Conservation (phyloP, 2,329 filamentous ascomycete genomes). For the Pseudogymnoascus sp. region DNA sequence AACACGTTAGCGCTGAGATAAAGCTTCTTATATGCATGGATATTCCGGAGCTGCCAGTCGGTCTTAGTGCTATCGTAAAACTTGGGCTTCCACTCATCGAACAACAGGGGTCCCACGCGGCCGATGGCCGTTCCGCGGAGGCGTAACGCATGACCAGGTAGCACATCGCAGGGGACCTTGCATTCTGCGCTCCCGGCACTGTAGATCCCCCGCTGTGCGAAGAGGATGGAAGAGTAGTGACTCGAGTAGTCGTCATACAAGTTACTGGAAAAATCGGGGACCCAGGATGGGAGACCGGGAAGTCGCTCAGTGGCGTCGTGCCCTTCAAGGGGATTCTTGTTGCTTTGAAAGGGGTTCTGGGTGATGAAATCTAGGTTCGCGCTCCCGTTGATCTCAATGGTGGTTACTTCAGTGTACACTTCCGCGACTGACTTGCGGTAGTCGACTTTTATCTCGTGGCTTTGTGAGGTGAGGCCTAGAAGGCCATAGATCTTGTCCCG, state of each 20-base stretch:
- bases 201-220: conserved; percentile 5
- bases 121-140: not conserved
- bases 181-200: not conserved
- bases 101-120: not conserved
- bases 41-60: not conserved
- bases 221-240: not conserved
- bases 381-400: conserved; percentile 49
- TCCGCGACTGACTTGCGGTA: conserved; percentile 11
- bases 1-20: not conserved
- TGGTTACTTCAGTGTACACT: conserved; percentile 42
- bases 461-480: conserved; percentile 12
- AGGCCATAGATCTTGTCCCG: conserved; percentile 16
- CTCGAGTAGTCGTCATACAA: not conserved
- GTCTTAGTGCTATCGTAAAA: not conserved
- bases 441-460: conserved; percentile 14
- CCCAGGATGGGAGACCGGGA: not conserved
- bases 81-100: not conserved
- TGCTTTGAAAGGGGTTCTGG: conserved; percentile 14
- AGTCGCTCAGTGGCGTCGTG: not conserved
- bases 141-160: not conserved
- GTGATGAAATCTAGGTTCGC: conserved; percentile 16
- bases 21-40: not conserved
- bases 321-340: conserved; percentile 10
- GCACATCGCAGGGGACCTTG: not conserved
- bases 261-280: not conserved